Evolutionary conservation across 2,329 filamentous ascomycete genomes (phyloP), one percentile per base, ranked within the genome.

Genomic region (Pestalotiopsis sp.): DNA sequence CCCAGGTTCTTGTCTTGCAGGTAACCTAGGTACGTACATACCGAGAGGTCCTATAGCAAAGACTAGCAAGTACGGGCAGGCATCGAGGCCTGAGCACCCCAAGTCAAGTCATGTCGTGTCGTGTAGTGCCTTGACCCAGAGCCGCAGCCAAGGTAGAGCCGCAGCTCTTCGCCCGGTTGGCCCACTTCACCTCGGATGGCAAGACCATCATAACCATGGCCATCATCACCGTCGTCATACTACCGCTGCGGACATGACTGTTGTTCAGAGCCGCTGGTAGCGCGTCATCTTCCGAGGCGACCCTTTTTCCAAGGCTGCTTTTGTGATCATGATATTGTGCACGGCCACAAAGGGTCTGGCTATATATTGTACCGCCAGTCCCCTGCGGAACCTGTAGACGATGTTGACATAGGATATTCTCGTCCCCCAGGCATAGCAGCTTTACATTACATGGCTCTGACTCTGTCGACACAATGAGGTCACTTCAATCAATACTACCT

Each of bases 121-220:
- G 31, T 36, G 31, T 36, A 49, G 20, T 17, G n/a, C 45, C 41
- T 12, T 64, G 36, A 64, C 38, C 25, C 23, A 23, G 36, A 64
- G 57, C 57, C 57, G 23, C 27, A 64, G 61, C 25, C 61, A 49
- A 49, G 36, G 61, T 20, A 64, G n/a, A 39, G 39, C 39, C 36
- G 39, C 61, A 64, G 14, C 61, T 20, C 25, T 49, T 12, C 14
- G 61, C 20, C 17, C 12, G 20, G 38, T 39, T 45, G 61, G 39
- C 38, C 61, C 61, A 64, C 61, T 64, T 31, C 39, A 36, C 61
- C 36, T 64, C 61, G 61, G 61, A 49, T 38, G 61, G 6, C 61
- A 39, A 7, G 39, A 64, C 39, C n/a, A 64, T 45, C 61, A 49
- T 31, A 49, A 38, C 23, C 14, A 39, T 49, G 17, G 39, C 20